Percentiles rank a stretch among this genome's conserved stretches.
phyloP scores from a whole-genome alignment of 176 grass and related monocot genomes.

The Phyllostachys edulis region DNA sequence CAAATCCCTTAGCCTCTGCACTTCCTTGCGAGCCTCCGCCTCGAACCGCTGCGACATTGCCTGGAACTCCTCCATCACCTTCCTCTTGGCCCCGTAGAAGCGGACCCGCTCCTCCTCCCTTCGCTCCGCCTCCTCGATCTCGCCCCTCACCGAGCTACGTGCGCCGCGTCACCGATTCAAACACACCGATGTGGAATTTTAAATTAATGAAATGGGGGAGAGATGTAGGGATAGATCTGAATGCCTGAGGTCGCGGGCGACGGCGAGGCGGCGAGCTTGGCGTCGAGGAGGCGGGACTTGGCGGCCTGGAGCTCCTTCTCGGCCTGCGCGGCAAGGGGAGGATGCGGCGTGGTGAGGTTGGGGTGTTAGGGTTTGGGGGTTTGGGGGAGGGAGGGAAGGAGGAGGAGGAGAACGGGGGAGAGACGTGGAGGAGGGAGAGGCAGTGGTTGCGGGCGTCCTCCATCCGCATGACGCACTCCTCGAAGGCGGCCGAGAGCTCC shows the following conservation, averaged over 20 bases:
- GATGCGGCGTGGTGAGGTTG: constrained; percentile 6
- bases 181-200: neutral
- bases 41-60: constrained; percentile 48
- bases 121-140: constrained; percentile 58
- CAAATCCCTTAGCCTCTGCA: constrained; percentile 54
- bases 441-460: constrained; percentile 69
- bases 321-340: constrained; percentile 35
- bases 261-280: constrained; percentile 37
- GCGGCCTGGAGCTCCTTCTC: constrained; percentile 75
- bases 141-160: constrained; percentile 49
- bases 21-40: constrained; percentile 43
- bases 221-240: neutral
- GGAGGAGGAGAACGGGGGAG: neutral
- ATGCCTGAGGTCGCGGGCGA: constrained; percentile 46
- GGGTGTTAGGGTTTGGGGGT: constrained; percentile 24
- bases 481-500: constrained; percentile 72
- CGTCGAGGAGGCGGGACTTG: constrained; percentile 64
- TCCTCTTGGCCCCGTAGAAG: constrained; percentile 58
- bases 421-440: constrained; percentile 63
- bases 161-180: neutral
- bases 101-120: constrained; percentile 60
- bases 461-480: constrained; percentile 79
- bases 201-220: neutral
- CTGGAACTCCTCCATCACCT: constrained; percentile 74
- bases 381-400: neutral